Percentiles rank a stretch among this genome's conserved stretches.
phyloP scores from a whole-genome alignment of 768 basidiomycete genomes.

The Tephrocybe rancida region DNA sequence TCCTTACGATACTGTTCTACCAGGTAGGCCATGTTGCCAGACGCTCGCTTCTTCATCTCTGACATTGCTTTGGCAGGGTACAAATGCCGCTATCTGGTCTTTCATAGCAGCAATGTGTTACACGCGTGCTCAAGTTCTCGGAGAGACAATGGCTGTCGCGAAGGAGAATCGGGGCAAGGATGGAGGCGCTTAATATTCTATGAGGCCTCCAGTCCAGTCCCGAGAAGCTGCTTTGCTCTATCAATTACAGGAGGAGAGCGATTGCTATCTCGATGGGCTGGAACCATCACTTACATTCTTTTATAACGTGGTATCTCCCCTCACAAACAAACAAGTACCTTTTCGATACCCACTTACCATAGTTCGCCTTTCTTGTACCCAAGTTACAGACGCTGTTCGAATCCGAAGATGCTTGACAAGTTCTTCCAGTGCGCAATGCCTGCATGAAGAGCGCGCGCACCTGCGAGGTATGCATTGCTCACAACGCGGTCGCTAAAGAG shows the following conservation, averaged over 20 bases:
- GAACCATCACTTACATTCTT: conserved; percentile 24
- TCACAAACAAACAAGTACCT: neutral
- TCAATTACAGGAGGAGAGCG: neutral
- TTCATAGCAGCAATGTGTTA: conserved; percentile 73
- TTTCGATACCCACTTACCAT: conserved; percentile 7
- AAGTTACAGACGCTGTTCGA: conserved; percentile 2
- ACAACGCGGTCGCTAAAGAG: too few relatives aligned
- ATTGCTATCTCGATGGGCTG: conserved; percentile 25
- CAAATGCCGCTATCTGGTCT: conserved; percentile 82
- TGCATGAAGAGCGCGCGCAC: too few relatives aligned
- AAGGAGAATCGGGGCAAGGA: conserved; percentile 63
- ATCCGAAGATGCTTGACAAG: conserved; percentile 9
- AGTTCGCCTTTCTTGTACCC: conserved; percentile 13
- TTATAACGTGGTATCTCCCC: conserved; percentile 10
- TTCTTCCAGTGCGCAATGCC: neutral
- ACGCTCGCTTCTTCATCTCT: conserved; percentile 2
- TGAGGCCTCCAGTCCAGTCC: neutral
- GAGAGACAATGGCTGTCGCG: conserved; percentile 70
- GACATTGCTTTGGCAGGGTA: conserved; percentile 54
- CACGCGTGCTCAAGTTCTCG: conserved; percentile 60
- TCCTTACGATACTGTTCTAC: conserved; percentile 70
- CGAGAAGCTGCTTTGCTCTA: neutral
- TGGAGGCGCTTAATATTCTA: conserved; percentile 50
- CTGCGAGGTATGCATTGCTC: too few relatives aligned
- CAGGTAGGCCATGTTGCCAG: conserved; percentile 50